Evolutionary conservation across 2,329 filamentous ascomycete species (phyloP).

Genomic region (Hypoxylon sp.): DNA sequence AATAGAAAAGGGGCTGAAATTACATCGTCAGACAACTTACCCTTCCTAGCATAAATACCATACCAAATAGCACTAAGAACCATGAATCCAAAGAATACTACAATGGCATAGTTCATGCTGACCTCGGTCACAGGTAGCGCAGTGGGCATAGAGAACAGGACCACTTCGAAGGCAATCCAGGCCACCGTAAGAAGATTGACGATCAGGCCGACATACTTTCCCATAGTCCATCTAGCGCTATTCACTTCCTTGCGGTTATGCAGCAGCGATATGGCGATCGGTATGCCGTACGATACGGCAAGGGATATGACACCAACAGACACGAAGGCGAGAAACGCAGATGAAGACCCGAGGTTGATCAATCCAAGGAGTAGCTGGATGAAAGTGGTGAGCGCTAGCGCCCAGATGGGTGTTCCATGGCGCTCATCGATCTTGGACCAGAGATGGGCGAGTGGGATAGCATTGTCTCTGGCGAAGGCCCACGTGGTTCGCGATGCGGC

Average conservation of each 20-base stretch:
- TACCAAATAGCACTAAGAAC: conserved; percentile 63
- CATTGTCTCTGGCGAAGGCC: conserved; percentile 73
- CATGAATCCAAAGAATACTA: conserved; percentile 65
- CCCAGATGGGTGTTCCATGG: conserved; percentile 69
- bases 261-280: conserved; percentile 66
- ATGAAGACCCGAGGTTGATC: conserved; percentile 71
- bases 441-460: conserved; percentile 65
- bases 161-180: conserved; percentile 68
- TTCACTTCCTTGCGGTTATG: conserved; percentile 63
- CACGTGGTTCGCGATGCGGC: conserved; percentile 77
- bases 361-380: conserved; percentile 69
- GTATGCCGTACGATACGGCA: conserved; percentile 69
- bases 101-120: conserved; percentile 67
- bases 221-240: conserved; percentile 65
- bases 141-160: conserved; percentile 64
- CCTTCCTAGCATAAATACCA: conserved; percentile 64
- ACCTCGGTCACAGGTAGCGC: conserved; percentile 51
- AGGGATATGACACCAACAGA: conserved; percentile 70
- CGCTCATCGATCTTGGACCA: conserved; percentile 68
- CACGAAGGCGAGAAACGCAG: conserved; percentile 71
- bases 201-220: conserved; percentile 58
- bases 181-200: conserved; percentile 63
- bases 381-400: conserved; percentile 68
- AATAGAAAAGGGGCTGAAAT: background rate
- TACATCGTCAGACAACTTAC: conserved; percentile 54